These are phyloP conservation scores for Sambucus nigra DNA, from an alignment of 129 eudicot genomes.

Conservation along the genomic window DNA sequence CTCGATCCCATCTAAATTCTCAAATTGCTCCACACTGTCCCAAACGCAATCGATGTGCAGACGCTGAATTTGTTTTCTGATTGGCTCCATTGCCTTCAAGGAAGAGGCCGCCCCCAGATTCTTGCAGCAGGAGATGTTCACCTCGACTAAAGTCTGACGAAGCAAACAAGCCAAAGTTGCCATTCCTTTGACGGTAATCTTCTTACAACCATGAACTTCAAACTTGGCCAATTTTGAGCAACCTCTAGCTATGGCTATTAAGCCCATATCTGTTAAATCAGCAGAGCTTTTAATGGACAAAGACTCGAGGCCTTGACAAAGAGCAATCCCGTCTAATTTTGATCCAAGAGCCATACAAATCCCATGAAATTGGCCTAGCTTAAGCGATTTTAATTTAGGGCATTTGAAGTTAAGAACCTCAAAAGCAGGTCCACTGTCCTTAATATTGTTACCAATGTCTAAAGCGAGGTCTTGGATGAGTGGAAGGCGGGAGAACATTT, in stretches of 20 bases:
- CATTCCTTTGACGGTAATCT: conserved; percentile 63
- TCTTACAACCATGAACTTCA: conserved; percentile 70
- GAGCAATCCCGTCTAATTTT: conserved; percentile 67
- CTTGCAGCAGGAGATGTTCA: conserved; percentile 69
- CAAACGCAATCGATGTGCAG: conserved; percentile 87
- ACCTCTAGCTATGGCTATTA: conserved; percentile 88
- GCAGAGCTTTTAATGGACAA: conserved; percentile 70
- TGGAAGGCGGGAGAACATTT: conserved; percentile 61
- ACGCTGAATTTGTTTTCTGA: conserved; percentile 42
- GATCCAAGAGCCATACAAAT: conserved; percentile 68
- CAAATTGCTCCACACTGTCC: conserved; percentile 39
- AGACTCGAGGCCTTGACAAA: conserved; percentile 61
- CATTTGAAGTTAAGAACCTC: conserved; percentile 63
- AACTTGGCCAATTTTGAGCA: conserved; percentile 61
- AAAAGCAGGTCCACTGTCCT: conserved; percentile 57
- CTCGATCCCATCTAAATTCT: conserved; percentile 26
- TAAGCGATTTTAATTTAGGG: conserved; percentile 44
- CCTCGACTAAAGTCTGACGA: conserved; percentile 46
- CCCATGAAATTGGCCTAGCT: conserved; percentile 70
- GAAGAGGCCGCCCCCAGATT: conserved; percentile 61
- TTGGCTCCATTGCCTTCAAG: conserved; percentile 64
- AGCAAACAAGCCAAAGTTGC: conserved; percentile 68
- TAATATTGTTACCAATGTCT: conserved; percentile 59
- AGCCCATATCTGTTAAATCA: conserved; percentile 66
- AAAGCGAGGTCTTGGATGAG: conserved; percentile 61